phyloP scores from a whole-genome alignment of 73 alveolate species.

The Durusdinium trenchii region DNA sequence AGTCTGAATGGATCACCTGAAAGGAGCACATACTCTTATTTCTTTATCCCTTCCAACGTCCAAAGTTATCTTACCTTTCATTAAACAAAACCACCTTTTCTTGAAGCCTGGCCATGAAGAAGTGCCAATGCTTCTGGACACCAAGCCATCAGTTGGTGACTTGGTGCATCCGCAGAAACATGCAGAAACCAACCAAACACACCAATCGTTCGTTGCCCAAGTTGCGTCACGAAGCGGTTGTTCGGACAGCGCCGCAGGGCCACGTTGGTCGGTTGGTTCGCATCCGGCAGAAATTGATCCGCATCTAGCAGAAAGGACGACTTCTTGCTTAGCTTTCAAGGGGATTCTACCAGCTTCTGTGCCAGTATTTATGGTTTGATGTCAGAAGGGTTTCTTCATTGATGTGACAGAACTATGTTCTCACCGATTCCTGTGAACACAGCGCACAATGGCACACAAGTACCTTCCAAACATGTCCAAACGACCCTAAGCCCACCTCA shows the following conservation, averaged over 20 bases:
- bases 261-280: constrained; percentile 66
- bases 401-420: too few species aligned
- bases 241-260: constrained; percentile 72
- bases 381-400: too few species aligned
- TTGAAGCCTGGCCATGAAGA: neutral
- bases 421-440: too few species aligned
- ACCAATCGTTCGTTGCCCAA: neutral
- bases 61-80: neutral
- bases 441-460: too few species aligned
- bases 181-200: neutral
- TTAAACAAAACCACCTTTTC: neutral
- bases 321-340: too few species aligned
- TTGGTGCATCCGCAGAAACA: neutral
- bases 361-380: too few species aligned
- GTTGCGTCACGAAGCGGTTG: constrained; percentile 73
- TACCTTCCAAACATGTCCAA: too few species aligned
- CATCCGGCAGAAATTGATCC: constrained; percentile 68
- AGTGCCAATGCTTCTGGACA: neutral
- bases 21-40: too few species aligned
- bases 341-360: too few species aligned
- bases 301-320: constrained; percentile 52
- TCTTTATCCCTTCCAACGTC: too few species aligned
- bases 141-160: neutral
- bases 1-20: too few species aligned
- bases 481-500: too few species aligned